Evolutionary conservation across 106 monocot genomes (phyloP).

Genomic region (Hemerocallis citrina): DNA sequence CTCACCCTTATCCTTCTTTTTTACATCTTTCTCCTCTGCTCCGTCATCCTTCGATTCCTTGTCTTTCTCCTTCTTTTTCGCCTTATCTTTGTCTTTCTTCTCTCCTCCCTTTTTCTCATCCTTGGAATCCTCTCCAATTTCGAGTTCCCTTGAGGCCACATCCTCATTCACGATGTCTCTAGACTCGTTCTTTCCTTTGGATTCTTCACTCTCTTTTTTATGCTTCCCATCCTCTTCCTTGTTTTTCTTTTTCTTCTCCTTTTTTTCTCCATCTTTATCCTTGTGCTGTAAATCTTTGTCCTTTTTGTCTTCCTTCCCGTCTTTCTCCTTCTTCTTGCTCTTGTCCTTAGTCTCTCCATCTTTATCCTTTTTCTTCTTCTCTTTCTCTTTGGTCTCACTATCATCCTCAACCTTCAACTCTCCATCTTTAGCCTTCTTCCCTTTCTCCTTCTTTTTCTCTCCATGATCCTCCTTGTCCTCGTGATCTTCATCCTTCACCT

Average conservation of each 20-base stretch:
- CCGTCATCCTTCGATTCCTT: slow-evolving; percentile 9
- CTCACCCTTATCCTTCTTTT: slow-evolving; percentile 17
- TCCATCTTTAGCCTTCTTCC: slow-evolving; percentile 2
- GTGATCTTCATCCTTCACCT: neutral
- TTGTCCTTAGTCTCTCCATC: neutral
- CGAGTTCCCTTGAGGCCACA: neutral
- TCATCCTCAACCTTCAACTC: too few species aligned
- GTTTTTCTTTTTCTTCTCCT: slow-evolving; percentile 1
- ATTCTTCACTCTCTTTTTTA: neutral
- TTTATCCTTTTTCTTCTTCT: slow-evolving; percentile 4
- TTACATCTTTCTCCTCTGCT: neutral
- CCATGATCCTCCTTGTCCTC: neutral
- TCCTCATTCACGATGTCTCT: neutral
- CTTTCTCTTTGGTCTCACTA: neutral
- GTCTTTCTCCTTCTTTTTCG: slow-evolving; percentile 4
- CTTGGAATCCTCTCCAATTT: slow-evolving; percentile 1
- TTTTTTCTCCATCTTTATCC: neutral
- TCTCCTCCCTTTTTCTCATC: neutral
- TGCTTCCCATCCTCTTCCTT: neutral
- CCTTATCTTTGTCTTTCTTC: neutral
- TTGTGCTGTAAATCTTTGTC: slow-evolving; percentile 7
- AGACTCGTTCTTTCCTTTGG: neutral
- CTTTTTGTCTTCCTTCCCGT: neutral
- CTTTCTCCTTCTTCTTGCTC: too few species aligned
- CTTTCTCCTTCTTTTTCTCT: neutral